Evolutionary conservation across 192 early-diverging fungal species (phyloP).

Genomic region (Coemansia sp.): DNA sequence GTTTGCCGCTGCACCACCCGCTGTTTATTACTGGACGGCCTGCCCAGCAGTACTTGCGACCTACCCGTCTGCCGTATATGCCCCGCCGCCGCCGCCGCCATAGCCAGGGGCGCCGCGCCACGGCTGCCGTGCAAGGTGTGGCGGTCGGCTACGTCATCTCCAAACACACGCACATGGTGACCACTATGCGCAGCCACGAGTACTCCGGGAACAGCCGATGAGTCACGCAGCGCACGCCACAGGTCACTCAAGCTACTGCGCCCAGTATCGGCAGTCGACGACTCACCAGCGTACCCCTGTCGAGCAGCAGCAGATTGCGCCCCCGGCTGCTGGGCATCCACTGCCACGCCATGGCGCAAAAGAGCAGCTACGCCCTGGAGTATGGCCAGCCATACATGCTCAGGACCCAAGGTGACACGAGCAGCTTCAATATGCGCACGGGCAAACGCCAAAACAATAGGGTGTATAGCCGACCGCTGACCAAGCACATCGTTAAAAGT

Average conservation of each 20-base stretch:
- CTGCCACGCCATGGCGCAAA: slow-evolving; percentile 18
- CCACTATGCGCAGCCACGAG: slow-evolving; percentile 7
- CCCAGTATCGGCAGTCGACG: background rate
- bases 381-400: slow-evolving; percentile 40
- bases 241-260: slow-evolving; percentile 12
- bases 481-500: slow-evolving; percentile 44
- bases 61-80: background rate
- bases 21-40: slow-evolving; percentile 15
- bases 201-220: slow-evolving; percentile 17
- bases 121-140: slow-evolving; percentile 25
- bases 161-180: slow-evolving; percentile 31
- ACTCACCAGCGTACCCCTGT: no score
- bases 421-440: slow-evolving; percentile 26
- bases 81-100: slow-evolving; percentile 34
- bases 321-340: background rate
- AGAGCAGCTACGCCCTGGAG: slow-evolving; percentile 29
- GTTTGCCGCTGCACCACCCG: slow-evolving; percentile 29
- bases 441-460: slow-evolving; percentile 33
- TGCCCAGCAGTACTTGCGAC: slow-evolving; percentile 11
- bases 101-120: slow-evolving; percentile 38
- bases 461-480: slow-evolving; percentile 21
- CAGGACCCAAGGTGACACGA: slow-evolving; percentile 24
- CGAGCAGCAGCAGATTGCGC: background rate
- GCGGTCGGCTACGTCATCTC: slow-evolving; percentile 20
- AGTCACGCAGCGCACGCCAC: slow-evolving; percentile 26